Percentiles rank a stretch among this genome's conserved stretches.
Conservation (phyloP, 768 basidiomycete genomes). For the Lenzites betulinus region DNA sequence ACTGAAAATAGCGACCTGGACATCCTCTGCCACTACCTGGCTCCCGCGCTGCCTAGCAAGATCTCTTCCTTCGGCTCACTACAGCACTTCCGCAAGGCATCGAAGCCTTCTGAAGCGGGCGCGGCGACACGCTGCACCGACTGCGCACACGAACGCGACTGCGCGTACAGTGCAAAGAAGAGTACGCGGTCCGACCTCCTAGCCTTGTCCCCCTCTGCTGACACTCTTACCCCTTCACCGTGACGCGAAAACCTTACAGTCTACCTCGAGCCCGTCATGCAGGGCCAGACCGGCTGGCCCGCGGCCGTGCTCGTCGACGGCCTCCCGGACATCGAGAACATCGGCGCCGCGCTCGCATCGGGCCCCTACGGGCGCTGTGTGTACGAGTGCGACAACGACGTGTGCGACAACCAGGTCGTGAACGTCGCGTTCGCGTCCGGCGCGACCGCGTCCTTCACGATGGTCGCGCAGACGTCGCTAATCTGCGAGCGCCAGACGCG, state of each 20-base stretch:
- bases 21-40: constrained; percentile 76
- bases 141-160: constrained; percentile 70
- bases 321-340: constrained; percentile 83
- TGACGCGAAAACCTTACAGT: constrained; percentile 51
- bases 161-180: constrained; percentile 87
- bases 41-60: constrained; percentile 60
- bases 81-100: constrained; percentile 73
- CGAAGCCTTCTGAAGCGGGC: constrained; percentile 71
- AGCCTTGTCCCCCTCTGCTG: too few species aligned
- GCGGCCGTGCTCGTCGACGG: constrained; percentile 71
- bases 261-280: constrained; percentile 74
- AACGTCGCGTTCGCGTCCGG: constrained; percentile 86
- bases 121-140: constrained; percentile 72
- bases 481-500: constrained; percentile 84
- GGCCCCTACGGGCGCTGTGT: constrained; percentile 83
- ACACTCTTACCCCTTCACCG: not conserved
- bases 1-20: constrained; percentile 70
- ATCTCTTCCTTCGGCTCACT: constrained; percentile 89
- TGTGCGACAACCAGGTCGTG: constrained; percentile 52
- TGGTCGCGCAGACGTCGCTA: constrained; percentile 81
- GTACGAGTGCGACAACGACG: constrained; percentile 83
- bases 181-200: constrained; percentile 40
- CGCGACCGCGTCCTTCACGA: constrained; percentile 82
- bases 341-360: constrained; percentile 66
- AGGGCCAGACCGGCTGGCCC: constrained; percentile 64